phyloP scores from a whole-genome alignment of 164 flowering plant species.

The Nymphaea thermarum region DNA sequence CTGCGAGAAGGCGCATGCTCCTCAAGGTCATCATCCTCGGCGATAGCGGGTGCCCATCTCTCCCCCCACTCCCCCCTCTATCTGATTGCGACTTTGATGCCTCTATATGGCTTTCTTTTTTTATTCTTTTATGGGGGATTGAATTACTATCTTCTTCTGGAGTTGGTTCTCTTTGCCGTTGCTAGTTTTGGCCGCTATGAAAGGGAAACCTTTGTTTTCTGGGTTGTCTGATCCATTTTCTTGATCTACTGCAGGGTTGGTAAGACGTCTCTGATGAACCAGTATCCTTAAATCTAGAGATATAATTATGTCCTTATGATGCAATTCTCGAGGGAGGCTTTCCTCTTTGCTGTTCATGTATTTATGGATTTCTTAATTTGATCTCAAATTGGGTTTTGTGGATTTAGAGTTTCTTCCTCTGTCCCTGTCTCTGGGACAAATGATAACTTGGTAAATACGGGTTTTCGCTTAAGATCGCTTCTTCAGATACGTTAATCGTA shows the following conservation, averaged over 20 bases:
- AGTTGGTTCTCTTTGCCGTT: not conserved
- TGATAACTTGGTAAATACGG: not conserved
- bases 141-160: not conserved
- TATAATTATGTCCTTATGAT: not conserved
- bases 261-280: constrained; percentile 85
- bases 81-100: not conserved
- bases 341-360: no score
- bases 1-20: constrained; percentile 61
- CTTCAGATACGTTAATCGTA: constrained; percentile 65
- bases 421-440: not conserved
- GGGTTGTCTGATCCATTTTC: not conserved
- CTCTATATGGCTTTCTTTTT: not conserved
- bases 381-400: not conserved
- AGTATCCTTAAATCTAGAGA: constrained; percentile 31
- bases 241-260: constrained; percentile 45
- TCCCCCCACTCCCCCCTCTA: not conserved
- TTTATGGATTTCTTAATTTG: not conserved
- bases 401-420: constrained; percentile 1
- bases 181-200: not conserved
- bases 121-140: not conserved
- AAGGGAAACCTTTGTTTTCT: not conserved
- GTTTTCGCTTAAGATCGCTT: constrained; percentile 4
- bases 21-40: constrained; percentile 68
- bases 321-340: not conserved
- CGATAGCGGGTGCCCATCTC: constrained; percentile 46